A percentile compares a stretch with the other conserved stretches of the same genome.
Conservation (phyloP, 2,329 filamentous ascomycete species). For the Fusarium torulosum region DNA sequence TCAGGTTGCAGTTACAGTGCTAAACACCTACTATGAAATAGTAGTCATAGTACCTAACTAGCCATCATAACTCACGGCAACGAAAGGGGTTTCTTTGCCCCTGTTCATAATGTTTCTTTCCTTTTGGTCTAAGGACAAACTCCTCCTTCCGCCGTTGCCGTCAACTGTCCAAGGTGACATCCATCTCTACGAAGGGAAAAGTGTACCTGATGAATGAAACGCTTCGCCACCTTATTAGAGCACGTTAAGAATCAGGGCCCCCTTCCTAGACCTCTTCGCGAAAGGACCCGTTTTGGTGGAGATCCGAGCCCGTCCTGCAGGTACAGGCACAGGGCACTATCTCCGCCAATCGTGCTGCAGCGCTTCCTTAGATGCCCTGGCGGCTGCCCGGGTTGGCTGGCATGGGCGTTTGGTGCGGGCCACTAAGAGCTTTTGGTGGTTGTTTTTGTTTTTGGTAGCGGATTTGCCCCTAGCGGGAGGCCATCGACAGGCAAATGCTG, state of each 20-base stretch:
- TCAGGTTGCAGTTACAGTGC: conserved; percentile 9
- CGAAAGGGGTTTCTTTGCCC: conserved; percentile 20
- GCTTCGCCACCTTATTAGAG: conserved; percentile 46
- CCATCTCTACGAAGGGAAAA: conserved; percentile 35
- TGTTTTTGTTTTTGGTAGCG: conserved; percentile 15
- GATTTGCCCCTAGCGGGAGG: conserved; percentile 9
- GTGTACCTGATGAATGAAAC: conserved; percentile 44
- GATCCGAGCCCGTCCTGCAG: conserved; percentile 40
- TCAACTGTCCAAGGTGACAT: conserved; percentile 33
- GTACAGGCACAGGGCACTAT: conserved; percentile 33
- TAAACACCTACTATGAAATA: background rate
- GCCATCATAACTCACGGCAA: background rate
- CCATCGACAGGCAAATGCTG: background rate
- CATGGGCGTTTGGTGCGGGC: conserved; percentile 14
- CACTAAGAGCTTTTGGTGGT: conserved; percentile 2
- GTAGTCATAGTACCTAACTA: no score
- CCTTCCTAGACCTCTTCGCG: background rate
- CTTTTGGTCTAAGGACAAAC: conserved; percentile 15
- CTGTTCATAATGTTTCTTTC: conserved; percentile 24
- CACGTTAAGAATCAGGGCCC: conserved; percentile 32
- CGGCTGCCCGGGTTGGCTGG: background rate
- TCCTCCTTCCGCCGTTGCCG: conserved; percentile 27
- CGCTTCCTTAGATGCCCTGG: conserved; percentile 23
- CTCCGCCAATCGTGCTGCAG: conserved; percentile 39
- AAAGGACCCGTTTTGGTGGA: conserved; percentile 18